A percentile compares a stretch with the other conserved stretches of the same genome.
These are phyloP conservation scores for Suillus bovinus DNA, from an alignment of 768 basidiomycete species.

Conservation along the genomic window DNA sequence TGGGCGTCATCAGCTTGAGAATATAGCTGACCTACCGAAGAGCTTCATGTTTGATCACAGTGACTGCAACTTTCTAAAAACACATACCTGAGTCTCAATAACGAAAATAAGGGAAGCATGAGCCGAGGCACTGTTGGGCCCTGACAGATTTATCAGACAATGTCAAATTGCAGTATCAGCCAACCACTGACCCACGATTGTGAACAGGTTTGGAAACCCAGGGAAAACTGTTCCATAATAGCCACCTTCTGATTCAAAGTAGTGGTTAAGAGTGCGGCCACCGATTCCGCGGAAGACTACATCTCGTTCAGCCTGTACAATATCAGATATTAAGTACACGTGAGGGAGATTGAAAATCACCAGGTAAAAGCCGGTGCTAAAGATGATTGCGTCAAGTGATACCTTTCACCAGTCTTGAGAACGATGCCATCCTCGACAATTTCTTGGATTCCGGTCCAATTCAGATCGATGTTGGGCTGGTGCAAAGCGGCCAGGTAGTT, in stretches of 20 bases:
- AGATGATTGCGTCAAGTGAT: conserved; percentile 57
- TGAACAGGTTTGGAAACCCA: conserved; percentile 57
- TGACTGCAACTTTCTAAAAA: conserved; percentile 3
- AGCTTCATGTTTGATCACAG: conserved; percentile 7
- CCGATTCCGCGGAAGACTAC: conserved; percentile 40
- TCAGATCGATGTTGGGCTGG: conserved; percentile 52
- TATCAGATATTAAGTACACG: neutral
- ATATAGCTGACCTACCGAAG: conserved; percentile 46
- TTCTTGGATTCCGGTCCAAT: conserved; percentile 48
- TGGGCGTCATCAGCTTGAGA: conserved; percentile 51
- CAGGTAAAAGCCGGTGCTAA: conserved; percentile 53
- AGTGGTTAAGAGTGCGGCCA: conserved; percentile 43
- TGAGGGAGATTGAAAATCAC: conserved; percentile 32
- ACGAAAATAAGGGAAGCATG: conserved; percentile 59
- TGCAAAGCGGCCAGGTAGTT: conserved; percentile 55
- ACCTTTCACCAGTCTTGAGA: conserved; percentile 50
- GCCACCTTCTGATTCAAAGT: conserved; percentile 48
- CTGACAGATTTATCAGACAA: conserved; percentile 25
- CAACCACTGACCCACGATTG: conserved; percentile 42
- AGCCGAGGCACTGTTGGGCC: conserved; percentile 58
- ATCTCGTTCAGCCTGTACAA: conserved; percentile 12
- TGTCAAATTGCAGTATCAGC: neutral
- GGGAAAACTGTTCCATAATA: conserved; percentile 56
- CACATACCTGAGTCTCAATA: conserved; percentile 53
- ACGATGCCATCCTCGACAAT: conserved; percentile 51